These are phyloP conservation scores for Mycena venus DNA, from an alignment of 768 basidiomycete genomes.

Conservation along the genomic window DNA sequence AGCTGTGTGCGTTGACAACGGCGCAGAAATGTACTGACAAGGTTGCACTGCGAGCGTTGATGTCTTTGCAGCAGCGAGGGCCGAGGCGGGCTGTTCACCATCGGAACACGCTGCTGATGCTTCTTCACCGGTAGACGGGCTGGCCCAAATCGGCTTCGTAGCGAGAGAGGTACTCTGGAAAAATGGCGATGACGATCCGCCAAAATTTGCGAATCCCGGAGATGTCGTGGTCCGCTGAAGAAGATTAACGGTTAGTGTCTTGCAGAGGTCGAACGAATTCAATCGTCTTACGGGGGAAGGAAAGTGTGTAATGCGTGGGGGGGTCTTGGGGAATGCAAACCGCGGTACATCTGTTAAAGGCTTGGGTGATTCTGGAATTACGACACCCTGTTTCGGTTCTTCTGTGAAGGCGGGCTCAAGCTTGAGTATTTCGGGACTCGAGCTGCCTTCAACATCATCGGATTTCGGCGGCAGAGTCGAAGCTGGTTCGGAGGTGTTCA, in stretches of 20 bases:
- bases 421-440: neutral
- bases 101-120: neutral
- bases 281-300: slow-evolving; percentile 16
- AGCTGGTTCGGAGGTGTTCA: neutral
- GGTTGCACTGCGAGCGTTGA: slow-evolving; percentile 34
- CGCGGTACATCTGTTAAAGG: neutral
- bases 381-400: neutral
- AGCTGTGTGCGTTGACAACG: slow-evolving; percentile 43
- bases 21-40: slow-evolving; percentile 44
- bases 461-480: neutral
- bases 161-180: slow-evolving; percentile 26
- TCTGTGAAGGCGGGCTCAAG: neutral
- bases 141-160: slow-evolving; percentile 41
- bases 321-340: slow-evolving; percentile 22
- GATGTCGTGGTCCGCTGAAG: slow-evolving; percentile 16
- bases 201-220: slow-evolving; percentile 45
- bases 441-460: neutral
- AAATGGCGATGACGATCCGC: slow-evolving; percentile 50
- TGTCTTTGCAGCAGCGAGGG: slow-evolving; percentile 43
- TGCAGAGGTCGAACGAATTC: neutral
- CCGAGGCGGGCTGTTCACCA: slow-evolving; percentile 30
- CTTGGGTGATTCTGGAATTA: neutral
- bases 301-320: slow-evolving; percentile 19
- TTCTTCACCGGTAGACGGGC: slow-evolving; percentile 26
- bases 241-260: neutral